Evolutionary conservation across 2,329 filamentous ascomycete genomes (phyloP).

Genomic region (Sordariomycetes sp.): DNA sequence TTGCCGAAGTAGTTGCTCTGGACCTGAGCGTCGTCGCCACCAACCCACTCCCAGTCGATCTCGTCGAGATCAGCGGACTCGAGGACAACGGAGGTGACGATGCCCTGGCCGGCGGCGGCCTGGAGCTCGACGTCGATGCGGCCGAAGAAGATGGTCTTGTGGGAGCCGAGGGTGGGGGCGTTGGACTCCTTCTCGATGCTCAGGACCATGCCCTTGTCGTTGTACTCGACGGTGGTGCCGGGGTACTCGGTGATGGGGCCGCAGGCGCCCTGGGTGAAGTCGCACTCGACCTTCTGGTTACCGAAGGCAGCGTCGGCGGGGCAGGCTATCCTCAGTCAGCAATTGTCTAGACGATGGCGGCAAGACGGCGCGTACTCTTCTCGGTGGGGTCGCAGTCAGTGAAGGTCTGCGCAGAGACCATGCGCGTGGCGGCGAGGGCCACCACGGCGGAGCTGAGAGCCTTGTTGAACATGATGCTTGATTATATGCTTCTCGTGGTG

Average conservation of each 20-base stretch:
- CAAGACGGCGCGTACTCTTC: slow-evolving; percentile 29
- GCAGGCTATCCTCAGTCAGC: slow-evolving; percentile 43
- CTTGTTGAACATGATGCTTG: slow-evolving; percentile 31
- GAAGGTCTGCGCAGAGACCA: slow-evolving; percentile 46
- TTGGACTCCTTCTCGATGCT: slow-evolving; percentile 60
- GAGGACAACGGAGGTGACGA: slow-evolving; percentile 83
- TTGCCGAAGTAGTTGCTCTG: slow-evolving; percentile 85
- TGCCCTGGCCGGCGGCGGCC: slow-evolving; percentile 70
- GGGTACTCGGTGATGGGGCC: slow-evolving; percentile 37
- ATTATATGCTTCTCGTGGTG: not conserved
- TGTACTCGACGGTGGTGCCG: slow-evolving; percentile 40
- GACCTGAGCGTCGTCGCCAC: slow-evolving; percentile 61
- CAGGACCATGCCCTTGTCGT: slow-evolving; percentile 42
- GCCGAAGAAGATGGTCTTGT: slow-evolving; percentile 97
- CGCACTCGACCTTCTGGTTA: slow-evolving; percentile 43
- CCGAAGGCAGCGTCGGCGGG: slow-evolving; percentile 70
- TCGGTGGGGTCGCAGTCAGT: slow-evolving; percentile 47
- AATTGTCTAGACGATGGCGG: not conserved
- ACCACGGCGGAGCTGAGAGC: slow-evolving; percentile 32
- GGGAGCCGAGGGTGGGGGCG: slow-evolving; percentile 62
- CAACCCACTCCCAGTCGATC: slow-evolving; percentile 96
- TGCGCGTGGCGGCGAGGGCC: slow-evolving; percentile 36
- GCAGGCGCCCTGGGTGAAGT: slow-evolving; percentile 69
- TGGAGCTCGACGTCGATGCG: slow-evolving; percentile 72
- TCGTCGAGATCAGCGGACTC: slow-evolving; percentile 80